phyloP scores from a whole-genome alignment of 441 rosid species.

The Viola pubescens region DNA sequence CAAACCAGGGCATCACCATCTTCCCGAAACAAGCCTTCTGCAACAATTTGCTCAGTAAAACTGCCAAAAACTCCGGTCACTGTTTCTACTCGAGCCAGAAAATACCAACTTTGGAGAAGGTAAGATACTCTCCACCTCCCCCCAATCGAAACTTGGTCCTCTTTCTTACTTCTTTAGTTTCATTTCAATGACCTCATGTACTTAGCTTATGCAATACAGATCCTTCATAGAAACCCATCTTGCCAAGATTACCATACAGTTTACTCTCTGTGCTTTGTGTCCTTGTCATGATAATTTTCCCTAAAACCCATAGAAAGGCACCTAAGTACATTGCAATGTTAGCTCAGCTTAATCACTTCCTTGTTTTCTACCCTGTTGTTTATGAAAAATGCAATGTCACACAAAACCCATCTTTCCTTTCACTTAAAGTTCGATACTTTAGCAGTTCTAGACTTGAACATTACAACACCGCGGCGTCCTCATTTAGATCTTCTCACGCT shows the following conservation, averaged over 20 bases:
- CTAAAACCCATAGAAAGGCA: slow-evolving; percentile 20
- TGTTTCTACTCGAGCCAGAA: too few species aligned
- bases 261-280: neutral
- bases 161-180: too few species aligned
- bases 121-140: too few species aligned
- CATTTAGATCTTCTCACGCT: slow-evolving; percentile 20
- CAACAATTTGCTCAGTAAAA: too few species aligned
- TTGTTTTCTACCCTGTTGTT: slow-evolving; percentile 21
- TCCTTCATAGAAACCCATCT: neutral
- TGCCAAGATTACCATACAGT: neutral
- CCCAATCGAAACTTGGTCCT: too few species aligned
- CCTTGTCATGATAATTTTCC: slow-evolving; percentile 26
- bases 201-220: neutral
- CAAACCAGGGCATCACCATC: too few species aligned
- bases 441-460: slow-evolving; percentile 20
- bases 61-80: too few species aligned
- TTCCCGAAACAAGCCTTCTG: too few species aligned
- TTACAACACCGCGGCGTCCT: slow-evolving; percentile 12
- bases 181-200: too few species aligned
- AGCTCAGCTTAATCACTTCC: slow-evolving; percentile 21
- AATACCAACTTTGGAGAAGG: too few species aligned
- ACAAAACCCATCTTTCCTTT: slow-evolving; percentile 27
- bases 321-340: slow-evolving; percentile 28
- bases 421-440: slow-evolving; percentile 25
- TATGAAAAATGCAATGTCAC: slow-evolving; percentile 17